A percentile compares a stretch with the other conserved stretches of the same genome.
Conservation (phyloP, 371 early-diverging fungal species). For the Mortierella sp. region DNA sequence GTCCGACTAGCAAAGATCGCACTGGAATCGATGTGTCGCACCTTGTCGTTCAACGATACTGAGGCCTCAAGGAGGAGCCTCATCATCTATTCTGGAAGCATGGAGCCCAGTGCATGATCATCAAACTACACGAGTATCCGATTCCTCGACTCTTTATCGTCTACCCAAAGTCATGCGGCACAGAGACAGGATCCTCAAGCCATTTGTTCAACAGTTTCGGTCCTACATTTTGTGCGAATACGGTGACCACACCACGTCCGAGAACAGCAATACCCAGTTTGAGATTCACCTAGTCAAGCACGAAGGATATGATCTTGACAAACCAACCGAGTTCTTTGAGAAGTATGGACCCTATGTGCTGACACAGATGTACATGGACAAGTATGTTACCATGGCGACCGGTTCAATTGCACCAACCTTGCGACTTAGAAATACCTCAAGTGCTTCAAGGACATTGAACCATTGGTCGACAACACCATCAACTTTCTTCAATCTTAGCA, state of each 20-base stretch:
- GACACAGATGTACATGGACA: conserved; percentile 10
- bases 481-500: background rate
- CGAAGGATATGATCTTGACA: conserved; percentile 10
- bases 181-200: background rate
- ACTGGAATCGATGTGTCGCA: no score
- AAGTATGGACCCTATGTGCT: conserved; percentile 8
- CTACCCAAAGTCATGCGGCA: background rate
- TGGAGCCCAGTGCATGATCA: no score
- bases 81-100: no score
- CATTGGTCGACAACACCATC: background rate
- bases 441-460: background rate
- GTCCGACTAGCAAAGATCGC: no score
- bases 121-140: conserved; percentile 2
- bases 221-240: conserved; percentile 11
- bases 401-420: background rate
- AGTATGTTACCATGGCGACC: conserved; percentile 5
- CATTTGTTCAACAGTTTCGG: background rate
- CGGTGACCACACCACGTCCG: background rate
- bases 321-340: conserved; percentile 10
- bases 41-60: no score
- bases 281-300: conserved; percentile 10
- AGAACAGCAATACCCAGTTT: background rate
- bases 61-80: no score
- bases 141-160: background rate
- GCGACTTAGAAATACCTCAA: background rate